These are phyloP conservation scores for Coccomyxa sp. DNA, from an alignment of 139 green algal genomes.

Conservation along the genomic window DNA sequence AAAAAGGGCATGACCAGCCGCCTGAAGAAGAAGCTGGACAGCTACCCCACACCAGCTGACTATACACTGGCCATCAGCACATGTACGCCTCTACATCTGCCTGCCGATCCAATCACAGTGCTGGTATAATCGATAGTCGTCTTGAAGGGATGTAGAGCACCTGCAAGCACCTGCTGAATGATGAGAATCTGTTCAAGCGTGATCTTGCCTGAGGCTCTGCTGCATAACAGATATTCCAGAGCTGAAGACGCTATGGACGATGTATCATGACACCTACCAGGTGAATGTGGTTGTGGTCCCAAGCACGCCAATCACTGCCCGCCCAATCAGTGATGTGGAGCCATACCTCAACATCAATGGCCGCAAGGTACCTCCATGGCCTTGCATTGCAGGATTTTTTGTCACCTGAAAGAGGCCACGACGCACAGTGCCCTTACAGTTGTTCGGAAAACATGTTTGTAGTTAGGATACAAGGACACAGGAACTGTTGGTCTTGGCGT, in stretches of 20 bases:
- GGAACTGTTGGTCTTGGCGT: too few relatives aligned
- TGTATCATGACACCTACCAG: background rate
- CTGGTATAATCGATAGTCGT: background rate
- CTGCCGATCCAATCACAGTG: background rate
- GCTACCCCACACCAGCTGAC: background rate
- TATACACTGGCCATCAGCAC: background rate
- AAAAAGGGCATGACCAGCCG: background rate
- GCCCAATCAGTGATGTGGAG: constrained; percentile 2
- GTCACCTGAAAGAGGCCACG: too few relatives aligned
- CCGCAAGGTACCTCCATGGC: background rate
- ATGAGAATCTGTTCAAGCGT: background rate
- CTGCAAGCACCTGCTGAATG: too few relatives aligned
- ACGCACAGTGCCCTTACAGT: too few relatives aligned
- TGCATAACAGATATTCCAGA: background rate
- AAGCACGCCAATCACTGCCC: background rate
- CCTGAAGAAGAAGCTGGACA: background rate
- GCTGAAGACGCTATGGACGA: background rate
- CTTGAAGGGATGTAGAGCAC: background rate
- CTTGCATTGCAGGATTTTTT: too few relatives aligned
- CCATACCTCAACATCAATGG: background rate
- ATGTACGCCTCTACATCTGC: background rate
- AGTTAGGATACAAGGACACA: too few relatives aligned
- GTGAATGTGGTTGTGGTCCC: background rate
- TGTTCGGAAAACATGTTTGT: too few relatives aligned
- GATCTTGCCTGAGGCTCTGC: background rate